Base-by-base conservation (phyloP, 345 rosid species). In the Garcia nutans region DNA sequence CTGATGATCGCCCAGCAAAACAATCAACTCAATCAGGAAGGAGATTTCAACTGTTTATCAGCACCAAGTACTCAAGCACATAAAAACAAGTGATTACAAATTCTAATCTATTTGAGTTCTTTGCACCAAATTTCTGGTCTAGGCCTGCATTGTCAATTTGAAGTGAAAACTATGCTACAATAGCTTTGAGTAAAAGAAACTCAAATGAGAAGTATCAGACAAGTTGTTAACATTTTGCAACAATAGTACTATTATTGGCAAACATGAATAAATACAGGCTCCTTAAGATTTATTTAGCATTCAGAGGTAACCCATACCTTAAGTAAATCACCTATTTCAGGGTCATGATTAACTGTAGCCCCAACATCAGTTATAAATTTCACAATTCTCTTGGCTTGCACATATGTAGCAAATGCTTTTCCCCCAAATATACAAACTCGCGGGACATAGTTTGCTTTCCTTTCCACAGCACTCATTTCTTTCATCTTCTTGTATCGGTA, bases 351-450 rank as follows among this genome's bases (percentile, higher is more conserved):
- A 57, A 89, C 80, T 11, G 87, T 86, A 77, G 92, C 80, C 57
- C 88, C 97, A 74, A 89, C 95, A 80, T 92, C 95, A 1, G 90
- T 86, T 70, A 92, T 90, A 60, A 89, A 84, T 81, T 90, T 90
- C 78, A 90, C 91, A 77, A 92, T 92, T 80, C 92, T 88, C 84
- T 90, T 90, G 65, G 97, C 97, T 82, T 90, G 95, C 28, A 92
- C 85, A 73, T 89, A 92, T 11, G 97, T 90, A 68, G 95, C 83
- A 52, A 92, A 89, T 68, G 97, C 95, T 84, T 92, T 90, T 24
- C 97, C 95, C 20, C 95, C 97, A 76, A 90, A 87, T 80, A 92
- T 89, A 77, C 95, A 92, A 65, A 90, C 93, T 75, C 95, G 78
- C 2, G 95, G 95, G 49, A 80, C 95, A 78, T 72, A 92, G 44